Evolutionary conservation across 164 flowering plant species (phyloP), one percentile per base, ranked within the genome.

Genomic region (Echeveria elegans): DNA sequence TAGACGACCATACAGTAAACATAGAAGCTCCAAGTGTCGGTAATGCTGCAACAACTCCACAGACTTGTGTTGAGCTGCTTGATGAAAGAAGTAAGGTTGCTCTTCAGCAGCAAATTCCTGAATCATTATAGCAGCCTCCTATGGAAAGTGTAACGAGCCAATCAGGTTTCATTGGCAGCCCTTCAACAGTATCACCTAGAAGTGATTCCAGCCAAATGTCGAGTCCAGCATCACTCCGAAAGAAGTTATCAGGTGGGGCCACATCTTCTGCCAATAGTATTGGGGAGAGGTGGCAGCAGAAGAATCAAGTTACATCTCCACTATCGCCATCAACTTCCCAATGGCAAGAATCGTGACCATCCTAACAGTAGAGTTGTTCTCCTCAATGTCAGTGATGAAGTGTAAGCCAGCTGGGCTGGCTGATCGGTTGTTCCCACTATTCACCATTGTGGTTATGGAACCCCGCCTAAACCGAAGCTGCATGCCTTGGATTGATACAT

Each of bases 231-330:
- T 28, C 76, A 70, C 74, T 70, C 60, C 89, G 83, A 58, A 73
- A 81, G 69, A 91, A 85, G 67, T 77, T 74, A 50, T 77, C 92
- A 65, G 87, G 82, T 60, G 72, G 75, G 68, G 70, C 77, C 24
- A 32, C 73, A 12, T 74, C 78, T 74, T 76, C 72, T 60, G 81
- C 75, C 30, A 83, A 80, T 58, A 79, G 68, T 71, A 74, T 36
- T 12, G 80, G 78, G 66, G 83, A 73, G 71, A 76, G 82, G 82
- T 86, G 74, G 76, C 76, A 72, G 62, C 75, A 69, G 61, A 71
- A 60, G 26, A 78, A 66, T 47, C 43, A 45, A 53, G 30, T 53
- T 24, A 28, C 11, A 23, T 75, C 69, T 30, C 76, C 56, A 62
- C 67, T 74, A 11, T 37, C 66, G 5, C 69, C 59, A 6, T 66